These are phyloP conservation scores for Linanthus parryae DNA, from an alignment of 148 eudicot species.

Conservation along the genomic window DNA sequence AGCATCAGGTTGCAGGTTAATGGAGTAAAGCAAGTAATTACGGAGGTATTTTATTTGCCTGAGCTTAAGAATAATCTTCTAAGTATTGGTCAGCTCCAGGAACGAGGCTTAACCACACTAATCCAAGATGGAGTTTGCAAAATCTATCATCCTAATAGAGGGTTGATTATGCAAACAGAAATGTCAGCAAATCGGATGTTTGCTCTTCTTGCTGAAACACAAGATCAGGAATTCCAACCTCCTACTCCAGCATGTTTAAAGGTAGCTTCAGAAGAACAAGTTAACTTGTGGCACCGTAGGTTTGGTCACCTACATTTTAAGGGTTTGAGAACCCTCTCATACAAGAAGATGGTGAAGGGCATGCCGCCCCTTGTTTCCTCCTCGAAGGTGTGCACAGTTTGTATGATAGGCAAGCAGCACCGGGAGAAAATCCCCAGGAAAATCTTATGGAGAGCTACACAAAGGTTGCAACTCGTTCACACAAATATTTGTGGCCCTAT, in stretches of 20 bases:
- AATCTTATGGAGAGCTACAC: neutral
- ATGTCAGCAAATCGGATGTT: neutral
- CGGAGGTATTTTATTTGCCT: neutral
- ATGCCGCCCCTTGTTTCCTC: neutral
- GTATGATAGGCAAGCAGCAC: neutral
- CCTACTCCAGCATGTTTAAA: neutral
- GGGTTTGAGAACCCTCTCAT: neutral
- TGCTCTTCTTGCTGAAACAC: neutral
- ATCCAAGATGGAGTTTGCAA: neutral
- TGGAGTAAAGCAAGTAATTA: neutral
- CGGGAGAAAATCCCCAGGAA: neutral
- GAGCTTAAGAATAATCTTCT: neutral
- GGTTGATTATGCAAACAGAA: neutral
- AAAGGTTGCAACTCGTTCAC: neutral
- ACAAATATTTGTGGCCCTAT: constrained; percentile 1
- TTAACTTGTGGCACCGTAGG: neutral
- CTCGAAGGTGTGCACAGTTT: neutral
- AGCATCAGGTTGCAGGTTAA: neutral
- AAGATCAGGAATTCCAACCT: neutral
- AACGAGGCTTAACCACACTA: neutral
- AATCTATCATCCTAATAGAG: neutral
- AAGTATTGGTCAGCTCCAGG: constrained; percentile 2
- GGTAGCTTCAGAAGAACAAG: neutral
- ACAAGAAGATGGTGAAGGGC: neutral
- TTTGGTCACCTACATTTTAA: neutral